Conservation (phyloP, 2,329 filamentous ascomycete species). For the Trichoderma breve region DNA sequence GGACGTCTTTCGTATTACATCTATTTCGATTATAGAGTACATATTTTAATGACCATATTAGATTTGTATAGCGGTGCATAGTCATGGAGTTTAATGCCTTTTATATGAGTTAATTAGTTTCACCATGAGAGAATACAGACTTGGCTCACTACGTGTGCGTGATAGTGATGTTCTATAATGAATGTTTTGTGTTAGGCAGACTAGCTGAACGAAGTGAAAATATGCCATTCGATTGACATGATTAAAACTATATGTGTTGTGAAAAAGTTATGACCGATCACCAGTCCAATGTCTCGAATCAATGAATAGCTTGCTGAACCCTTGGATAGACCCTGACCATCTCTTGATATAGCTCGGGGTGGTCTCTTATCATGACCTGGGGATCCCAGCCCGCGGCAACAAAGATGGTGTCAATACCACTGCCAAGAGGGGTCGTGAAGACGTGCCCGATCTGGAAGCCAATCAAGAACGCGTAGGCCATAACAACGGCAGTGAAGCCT, state of each 20-base stretch:
- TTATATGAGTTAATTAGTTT: not conserved
- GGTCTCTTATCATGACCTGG: constrained; percentile 73
- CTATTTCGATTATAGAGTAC: not conserved
- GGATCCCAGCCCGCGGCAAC: constrained; percentile 71
- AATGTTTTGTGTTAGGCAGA: not conserved
- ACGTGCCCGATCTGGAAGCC: constrained; percentile 87
- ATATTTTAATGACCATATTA: not conserved
- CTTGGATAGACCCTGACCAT: constrained; percentile 82
- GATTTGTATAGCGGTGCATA: not conserved
- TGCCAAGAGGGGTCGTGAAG: constrained; percentile 83
- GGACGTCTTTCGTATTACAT: not conserved
- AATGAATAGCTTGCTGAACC: constrained; percentile 70
- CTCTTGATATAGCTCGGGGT: constrained; percentile 75
- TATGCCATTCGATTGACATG: not conserved
- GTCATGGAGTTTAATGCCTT: not conserved
- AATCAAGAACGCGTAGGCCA: constrained; percentile 85
- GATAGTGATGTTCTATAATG: not conserved
- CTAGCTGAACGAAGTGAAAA: not conserved
- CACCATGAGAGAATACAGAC: not conserved
- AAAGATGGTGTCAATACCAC: constrained; percentile 89
- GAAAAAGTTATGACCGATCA: not conserved
- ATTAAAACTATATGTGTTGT: not conserved
- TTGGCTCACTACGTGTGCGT: not conserved
- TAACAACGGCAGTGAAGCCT: constrained; percentile 70
- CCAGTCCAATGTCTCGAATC: not conserved